These are phyloP conservation scores for Aegilops bicornis DNA, from an alignment of 176 grass and related monocot genomes.

Conservation along the genomic window DNA sequence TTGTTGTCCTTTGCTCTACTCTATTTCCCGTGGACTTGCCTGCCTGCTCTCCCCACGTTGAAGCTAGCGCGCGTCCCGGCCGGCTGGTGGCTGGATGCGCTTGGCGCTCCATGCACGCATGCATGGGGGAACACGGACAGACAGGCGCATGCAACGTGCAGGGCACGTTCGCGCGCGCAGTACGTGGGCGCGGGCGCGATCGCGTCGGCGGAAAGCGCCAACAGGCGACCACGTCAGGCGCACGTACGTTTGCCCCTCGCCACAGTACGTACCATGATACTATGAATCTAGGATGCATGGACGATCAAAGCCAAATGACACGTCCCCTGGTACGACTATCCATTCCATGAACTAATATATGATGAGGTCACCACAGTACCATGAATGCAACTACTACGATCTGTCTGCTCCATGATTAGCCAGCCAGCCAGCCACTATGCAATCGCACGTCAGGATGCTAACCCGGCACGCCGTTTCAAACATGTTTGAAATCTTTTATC, in stretches of 20 bases:
- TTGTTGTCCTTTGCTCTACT: background rate
- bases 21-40: background rate
- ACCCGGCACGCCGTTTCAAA: background rate
- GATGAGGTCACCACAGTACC: background rate
- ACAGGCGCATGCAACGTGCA: background rate
- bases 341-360: background rate
- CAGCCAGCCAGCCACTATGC: background rate
- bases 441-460: background rate
- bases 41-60: background rate
- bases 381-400: background rate
- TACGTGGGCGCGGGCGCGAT: too few relatives aligned
- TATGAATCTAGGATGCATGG: background rate
- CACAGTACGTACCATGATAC: background rate
- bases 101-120: background rate
- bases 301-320: background rate
- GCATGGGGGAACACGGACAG: background rate
- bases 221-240: background rate
- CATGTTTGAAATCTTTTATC: background rate
- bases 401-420: background rate
- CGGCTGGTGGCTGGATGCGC: background rate
- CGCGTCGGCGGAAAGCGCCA: background rate
- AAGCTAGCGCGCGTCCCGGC: background rate
- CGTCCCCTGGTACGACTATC: background rate
- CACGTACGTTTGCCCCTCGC: background rate
- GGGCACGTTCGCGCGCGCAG: background rate